Percentiles rank a stretch among this genome's conserved stretches.
Conservation (phyloP, 208 protist genomes). For the Leishmania arabica region DNA sequence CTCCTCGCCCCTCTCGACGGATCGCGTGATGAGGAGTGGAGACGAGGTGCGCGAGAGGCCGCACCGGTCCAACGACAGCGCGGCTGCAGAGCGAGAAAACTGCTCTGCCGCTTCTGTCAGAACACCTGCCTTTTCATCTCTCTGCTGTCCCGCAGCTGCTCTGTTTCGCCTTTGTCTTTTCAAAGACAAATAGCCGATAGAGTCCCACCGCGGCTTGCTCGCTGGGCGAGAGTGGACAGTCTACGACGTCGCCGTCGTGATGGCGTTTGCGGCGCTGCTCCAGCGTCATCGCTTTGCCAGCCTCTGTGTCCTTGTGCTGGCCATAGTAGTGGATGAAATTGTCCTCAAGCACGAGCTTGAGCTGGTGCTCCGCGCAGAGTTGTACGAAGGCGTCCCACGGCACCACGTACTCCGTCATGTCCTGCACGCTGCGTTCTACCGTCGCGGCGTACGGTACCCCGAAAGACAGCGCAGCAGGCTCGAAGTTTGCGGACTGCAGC, state of each 20-base stretch:
- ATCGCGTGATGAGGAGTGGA: background rate
- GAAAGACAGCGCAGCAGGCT: conserved; percentile 28
- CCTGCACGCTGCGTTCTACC: conserved; percentile 65
- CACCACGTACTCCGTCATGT: conserved; percentile 74
- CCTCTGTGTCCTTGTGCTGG: conserved; percentile 36
- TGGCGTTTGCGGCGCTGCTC: conserved; percentile 22
- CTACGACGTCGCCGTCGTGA: conserved; percentile 28
- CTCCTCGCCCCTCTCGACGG: background rate
- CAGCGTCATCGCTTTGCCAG: conserved; percentile 34
- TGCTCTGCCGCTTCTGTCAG: background rate
- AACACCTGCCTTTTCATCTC: background rate
- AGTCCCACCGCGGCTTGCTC: conserved; percentile 52
- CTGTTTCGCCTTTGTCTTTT: conserved; percentile 33
- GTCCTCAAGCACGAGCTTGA: conserved; percentile 43
- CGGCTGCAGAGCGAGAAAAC: background rate
- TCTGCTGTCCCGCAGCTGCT: background rate
- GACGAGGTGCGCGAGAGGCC: background rate
- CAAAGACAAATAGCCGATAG: conserved; percentile 72
- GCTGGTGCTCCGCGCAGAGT: conserved; percentile 40
- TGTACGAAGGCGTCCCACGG: conserved; percentile 63
- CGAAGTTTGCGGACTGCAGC: conserved; percentile 17
- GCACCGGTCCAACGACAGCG: background rate
- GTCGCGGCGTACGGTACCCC: conserved; percentile 63
- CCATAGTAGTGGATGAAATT: conserved; percentile 55
- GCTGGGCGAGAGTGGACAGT: conserved; percentile 31